These are phyloP conservation scores for Neurospora tetrasperma DNA, from an alignment of 495 filamentous ascomycete genomes.

Conservation along the genomic window DNA sequence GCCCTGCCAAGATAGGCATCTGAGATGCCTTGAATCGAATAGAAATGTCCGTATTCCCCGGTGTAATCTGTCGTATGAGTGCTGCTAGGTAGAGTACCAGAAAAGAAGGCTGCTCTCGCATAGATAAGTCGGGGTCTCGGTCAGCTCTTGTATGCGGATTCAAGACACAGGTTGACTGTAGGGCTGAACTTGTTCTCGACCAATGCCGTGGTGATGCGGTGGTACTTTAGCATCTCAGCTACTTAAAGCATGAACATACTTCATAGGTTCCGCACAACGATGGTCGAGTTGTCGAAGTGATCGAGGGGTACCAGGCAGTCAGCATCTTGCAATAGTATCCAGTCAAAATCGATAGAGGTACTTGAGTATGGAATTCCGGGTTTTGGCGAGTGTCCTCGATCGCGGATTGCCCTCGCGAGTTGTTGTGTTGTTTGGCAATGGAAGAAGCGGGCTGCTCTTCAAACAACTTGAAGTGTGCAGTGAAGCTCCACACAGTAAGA, in stretches of 20 bases:
- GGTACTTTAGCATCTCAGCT: background rate
- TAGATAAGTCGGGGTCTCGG: background rate
- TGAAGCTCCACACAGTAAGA: too few species aligned
- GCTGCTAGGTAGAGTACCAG: background rate
- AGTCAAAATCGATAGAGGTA: too few species aligned
- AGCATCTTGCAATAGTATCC: background rate
- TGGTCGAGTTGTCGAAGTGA: background rate
- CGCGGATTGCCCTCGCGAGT: too few species aligned
- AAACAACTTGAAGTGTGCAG: too few species aligned
- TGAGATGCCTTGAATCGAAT: too few species aligned
- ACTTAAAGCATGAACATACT: too few species aligned
- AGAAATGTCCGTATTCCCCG: background rate
- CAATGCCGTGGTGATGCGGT: background rate
- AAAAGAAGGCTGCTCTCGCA: background rate
- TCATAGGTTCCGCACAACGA: background rate
- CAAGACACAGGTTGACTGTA: background rate
- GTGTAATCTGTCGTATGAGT: background rate
- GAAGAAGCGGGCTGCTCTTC: too few species aligned
- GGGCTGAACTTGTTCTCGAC: background rate
- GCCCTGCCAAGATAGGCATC: background rate
- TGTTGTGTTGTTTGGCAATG: too few species aligned
- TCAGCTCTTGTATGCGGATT: background rate
- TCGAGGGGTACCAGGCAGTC: background rate
- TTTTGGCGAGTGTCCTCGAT: background rate
- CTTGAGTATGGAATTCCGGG: too few species aligned